Evolutionary conservation across 2,329 filamentous ascomycete genomes (phyloP).

Genomic region (Cladosporium sphaerospermum): DNA sequence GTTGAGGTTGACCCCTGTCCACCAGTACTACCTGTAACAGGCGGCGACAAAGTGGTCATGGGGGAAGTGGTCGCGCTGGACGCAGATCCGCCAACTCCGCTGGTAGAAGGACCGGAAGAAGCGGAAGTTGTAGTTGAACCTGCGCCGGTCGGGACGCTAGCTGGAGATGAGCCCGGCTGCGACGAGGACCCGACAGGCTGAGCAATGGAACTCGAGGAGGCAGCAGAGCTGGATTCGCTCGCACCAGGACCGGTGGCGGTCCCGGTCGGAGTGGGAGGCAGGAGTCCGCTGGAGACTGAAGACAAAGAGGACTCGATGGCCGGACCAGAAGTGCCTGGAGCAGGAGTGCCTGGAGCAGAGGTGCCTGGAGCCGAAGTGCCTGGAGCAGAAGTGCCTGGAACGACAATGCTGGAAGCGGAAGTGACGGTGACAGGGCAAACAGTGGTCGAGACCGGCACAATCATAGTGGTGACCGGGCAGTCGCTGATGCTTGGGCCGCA

Average conservation of each 20-base stretch:
- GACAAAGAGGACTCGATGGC: not conserved
- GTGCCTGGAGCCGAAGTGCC: conserved; percentile 1
- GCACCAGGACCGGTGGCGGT: not conserved
- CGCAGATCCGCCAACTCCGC: not conserved
- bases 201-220: not conserved
- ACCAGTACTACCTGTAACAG: too few relatives aligned
- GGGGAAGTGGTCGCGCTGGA: not conserved
- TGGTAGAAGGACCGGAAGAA: not conserved
- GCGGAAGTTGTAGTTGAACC: not conserved
- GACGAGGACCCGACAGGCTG: not conserved
- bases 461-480: conserved; percentile 38
- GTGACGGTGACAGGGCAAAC: conserved; percentile 37
- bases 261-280: conserved; percentile 8
- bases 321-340: conserved; percentile 1
- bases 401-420: conserved; percentile 13
- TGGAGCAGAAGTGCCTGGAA: conserved; percentile 6
- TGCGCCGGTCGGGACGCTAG: not conserved
- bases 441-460: conserved; percentile 37
- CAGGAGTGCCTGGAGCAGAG: not conserved
- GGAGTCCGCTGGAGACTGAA: conserved; percentile 7
- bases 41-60: too few relatives aligned
- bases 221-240: not conserved
- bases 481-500: conserved; percentile 34
- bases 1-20: too few relatives aligned
- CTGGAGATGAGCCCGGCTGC: not conserved